These are phyloP conservation scores for Cucurbita moschata DNA, from an alignment of 306 rosid genomes.

Conservation along the genomic window DNA sequence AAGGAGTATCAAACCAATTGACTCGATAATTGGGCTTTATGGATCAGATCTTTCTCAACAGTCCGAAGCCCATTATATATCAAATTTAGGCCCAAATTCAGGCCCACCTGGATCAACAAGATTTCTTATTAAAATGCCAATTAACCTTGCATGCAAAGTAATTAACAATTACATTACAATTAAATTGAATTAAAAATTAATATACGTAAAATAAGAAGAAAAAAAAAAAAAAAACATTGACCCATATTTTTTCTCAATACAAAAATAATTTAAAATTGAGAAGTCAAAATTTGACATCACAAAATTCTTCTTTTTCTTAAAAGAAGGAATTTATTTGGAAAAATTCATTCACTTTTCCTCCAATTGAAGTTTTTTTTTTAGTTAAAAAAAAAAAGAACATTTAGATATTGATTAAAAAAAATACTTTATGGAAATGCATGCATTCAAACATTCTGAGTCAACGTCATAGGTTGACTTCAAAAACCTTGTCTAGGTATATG, in stretches of 20 bases:
- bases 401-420: not conserved
- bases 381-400: no score
- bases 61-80: not conserved
- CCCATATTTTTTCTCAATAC: no score
- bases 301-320: not conserved
- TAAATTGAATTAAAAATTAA: not conserved
- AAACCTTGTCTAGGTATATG: no score
- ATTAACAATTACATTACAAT: no score
- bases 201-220: no score
- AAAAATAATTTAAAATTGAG: no score
- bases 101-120: not conserved
- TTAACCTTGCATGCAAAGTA: not conserved
- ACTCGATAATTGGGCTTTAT: not conserved
- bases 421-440: not conserved
- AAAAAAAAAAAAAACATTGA: no score
- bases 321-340: no score
- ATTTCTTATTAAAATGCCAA: not conserved
- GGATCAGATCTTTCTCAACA: not conserved
- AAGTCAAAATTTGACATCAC: not conserved
- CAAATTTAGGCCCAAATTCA: not conserved
- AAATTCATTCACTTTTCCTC: not conserved
- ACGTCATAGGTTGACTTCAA: not conserved
- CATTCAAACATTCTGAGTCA: not conserved
- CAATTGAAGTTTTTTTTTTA: not conserved
- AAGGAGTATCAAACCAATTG: no score